These are phyloP conservation scores for Sphagnum magellanicum DNA, from an alignment of 228 moss, liverwort and hornwort species.

Conservation along the genomic window DNA sequence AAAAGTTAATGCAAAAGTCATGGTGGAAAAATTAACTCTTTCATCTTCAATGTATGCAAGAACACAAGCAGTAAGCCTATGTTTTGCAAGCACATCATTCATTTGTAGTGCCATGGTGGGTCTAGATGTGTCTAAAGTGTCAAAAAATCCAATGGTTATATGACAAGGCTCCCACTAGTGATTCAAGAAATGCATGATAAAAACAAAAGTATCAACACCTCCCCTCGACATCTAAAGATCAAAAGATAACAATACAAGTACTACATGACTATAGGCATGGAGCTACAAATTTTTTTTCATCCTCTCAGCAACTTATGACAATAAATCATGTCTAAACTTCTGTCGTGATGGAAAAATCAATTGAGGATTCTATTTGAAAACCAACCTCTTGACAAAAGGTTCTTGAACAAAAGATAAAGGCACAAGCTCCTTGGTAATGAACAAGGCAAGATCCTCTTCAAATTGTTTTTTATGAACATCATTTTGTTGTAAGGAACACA, in stretches of 20 bases:
- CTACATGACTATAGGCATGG: background rate
- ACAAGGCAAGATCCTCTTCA: too few species aligned
- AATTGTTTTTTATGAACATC: too few species aligned
- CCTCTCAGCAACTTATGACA: background rate
- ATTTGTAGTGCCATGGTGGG: background rate
- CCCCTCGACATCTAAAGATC: background rate
- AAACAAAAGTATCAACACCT: background rate
- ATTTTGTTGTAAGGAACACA: too few species aligned
- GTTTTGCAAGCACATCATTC: background rate
- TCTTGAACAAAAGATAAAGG: too few species aligned
- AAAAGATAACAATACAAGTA: background rate
- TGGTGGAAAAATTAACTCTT: background rate
- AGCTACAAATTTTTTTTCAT: background rate
- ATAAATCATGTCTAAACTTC: background rate
- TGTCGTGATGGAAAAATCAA: background rate
- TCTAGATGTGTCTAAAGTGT: background rate
- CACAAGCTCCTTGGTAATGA: too few species aligned
- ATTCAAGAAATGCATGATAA: background rate
- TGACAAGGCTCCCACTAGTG: background rate
- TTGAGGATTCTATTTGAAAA: background rate
- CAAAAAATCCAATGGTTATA: background rate
- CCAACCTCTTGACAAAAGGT: background rate
- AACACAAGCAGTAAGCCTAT: background rate
- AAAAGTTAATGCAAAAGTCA: background rate
- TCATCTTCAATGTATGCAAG: background rate